Base-by-base conservation (phyloP, 805 yeast genomes). In the Wickerhamomyces canadensis region DNA sequence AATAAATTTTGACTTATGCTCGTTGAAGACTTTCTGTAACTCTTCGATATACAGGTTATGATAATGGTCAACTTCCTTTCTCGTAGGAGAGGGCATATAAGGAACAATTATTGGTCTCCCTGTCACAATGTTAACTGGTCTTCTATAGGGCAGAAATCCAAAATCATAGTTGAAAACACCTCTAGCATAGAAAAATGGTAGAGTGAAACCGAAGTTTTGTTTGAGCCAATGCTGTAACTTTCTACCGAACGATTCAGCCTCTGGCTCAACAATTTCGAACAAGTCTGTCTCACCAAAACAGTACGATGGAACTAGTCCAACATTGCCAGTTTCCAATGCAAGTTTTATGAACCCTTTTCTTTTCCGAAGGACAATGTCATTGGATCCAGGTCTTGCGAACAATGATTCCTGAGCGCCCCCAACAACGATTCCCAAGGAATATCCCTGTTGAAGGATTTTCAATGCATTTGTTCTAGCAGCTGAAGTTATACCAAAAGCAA, bases 401-500 rank as follows among this genome's bases (percentile, higher is more conserved):
- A 93, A 65, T 1, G 94, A 78, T 53, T 93, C 98, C 42, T 87
- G 84, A 0, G 98, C 98, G 0, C 98, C 98, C 3, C 98, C 98
- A 18, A 93, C 80, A 1, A 93, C 98, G 40, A 93, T 80, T 44
- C 91, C 84, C 11, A 89, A 82, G 3, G 95, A 84, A 48, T 76
- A 80, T 45, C 81, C 77, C 40, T 77, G 72, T 34, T 61, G 57
- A 33, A 93, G 67, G 19, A 86, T 67, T 19, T 79, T 70, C 43
- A 73, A 62, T 31, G 93, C 83, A 46, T 89, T 87, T 33, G 65
- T 67, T 37, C 78, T 80, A 0, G 88, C 76, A 1, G 95, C 97
- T 9, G 95, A 78, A 3, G 95, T 82, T 16, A 87, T 72, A 0
- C 98, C 98, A 19, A 88, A 58, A 1, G 85, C 70, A 57, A 87